These are phyloP conservation scores for Cenchrus fungigraminus DNA, from an alignment of 176 grass and related monocot genomes.

Conservation along the genomic window DNA sequence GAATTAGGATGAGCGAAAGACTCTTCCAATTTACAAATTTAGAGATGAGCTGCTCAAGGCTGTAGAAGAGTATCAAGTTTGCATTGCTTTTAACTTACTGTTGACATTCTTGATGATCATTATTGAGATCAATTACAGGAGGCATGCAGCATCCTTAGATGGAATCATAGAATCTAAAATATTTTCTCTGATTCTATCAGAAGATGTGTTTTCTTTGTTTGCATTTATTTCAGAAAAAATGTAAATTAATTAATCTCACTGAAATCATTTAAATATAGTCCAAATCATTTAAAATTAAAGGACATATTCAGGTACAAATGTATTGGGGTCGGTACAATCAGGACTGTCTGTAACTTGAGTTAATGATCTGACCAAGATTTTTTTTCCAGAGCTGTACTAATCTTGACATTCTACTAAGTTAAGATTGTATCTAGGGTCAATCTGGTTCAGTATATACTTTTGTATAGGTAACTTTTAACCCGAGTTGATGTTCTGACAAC, in stretches of 20 bases:
- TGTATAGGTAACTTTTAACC: constrained; percentile 2
- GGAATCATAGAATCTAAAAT: neutral
- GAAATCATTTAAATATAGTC: neutral
- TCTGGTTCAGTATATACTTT: neutral
- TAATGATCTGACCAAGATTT: neutral
- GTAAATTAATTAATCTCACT: neutral
- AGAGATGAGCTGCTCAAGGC: constrained; percentile 82
- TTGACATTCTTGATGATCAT: constrained; percentile 16
- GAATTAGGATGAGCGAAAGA: constrained; percentile 86
- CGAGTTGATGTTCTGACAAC: neutral
- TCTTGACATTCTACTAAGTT: neutral
- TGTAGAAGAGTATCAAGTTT: constrained; percentile 79
- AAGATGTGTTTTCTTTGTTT: neutral
- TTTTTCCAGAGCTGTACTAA: neutral
- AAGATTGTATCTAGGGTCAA: constrained; percentile 1
- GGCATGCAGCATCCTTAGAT: neutral
- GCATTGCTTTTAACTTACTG: constrained; percentile 31
- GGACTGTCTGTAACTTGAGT: neutral
- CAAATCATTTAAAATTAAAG: neutral
- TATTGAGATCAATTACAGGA: neutral
- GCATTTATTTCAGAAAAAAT: neutral
- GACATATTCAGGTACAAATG: neutral
- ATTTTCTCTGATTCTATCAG: neutral
- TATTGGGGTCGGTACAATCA: neutral
- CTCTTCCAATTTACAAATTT: constrained; percentile 88